Conservation (phyloP, 1,284 basidiomycete species). For the Cryptococcus sp. region DNA sequence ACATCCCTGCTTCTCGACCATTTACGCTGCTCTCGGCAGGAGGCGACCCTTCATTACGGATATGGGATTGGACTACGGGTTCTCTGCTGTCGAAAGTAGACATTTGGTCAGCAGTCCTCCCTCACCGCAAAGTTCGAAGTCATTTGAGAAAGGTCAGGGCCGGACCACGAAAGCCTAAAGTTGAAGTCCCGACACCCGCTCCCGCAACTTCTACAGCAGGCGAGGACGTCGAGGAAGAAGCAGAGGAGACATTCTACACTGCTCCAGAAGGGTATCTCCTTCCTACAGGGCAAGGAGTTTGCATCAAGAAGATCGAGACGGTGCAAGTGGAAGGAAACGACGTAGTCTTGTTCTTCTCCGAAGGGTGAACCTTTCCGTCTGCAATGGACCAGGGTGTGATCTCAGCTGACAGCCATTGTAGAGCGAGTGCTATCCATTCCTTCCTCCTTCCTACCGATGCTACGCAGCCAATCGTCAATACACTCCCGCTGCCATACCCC, state of each 20-base stretch:
- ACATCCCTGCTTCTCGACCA: conserved; percentile 62
- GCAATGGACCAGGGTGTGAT: background rate
- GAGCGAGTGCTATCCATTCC: conserved; percentile 42
- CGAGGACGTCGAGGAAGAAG: conserved; percentile 3
- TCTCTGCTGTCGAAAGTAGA: conserved; percentile 59
- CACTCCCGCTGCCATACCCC: conserved; percentile 39
- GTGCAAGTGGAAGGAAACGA: conserved; percentile 29
- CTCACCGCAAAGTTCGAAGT: conserved; percentile 62
- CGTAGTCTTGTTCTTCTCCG: conserved; percentile 48
- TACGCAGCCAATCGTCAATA: conserved; percentile 21
- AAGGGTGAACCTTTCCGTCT: conserved; percentile 36
- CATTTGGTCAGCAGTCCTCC: conserved; percentile 61
- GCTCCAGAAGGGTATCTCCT: conserved; percentile 42
- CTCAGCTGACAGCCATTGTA: conserved; percentile 13
- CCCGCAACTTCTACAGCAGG: background rate
- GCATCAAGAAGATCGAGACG: conserved; percentile 43
- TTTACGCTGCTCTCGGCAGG: conserved; percentile 73
- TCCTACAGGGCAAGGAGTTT: conserved; percentile 48
- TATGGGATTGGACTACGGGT: conserved; percentile 79
- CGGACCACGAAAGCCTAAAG: conserved; percentile 15
- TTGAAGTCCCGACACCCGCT: conserved; percentile 52
- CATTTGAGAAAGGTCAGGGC: conserved; percentile 32
- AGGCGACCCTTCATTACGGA: conserved; percentile 73
- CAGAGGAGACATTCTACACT: conserved; percentile 36
- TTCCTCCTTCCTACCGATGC: conserved; percentile 33